Evolutionary conservation across 805 yeast genomes (phyloP), one percentile per base, ranked within the genome.

Genomic region (Ogataea thermomethanolica): DNA sequence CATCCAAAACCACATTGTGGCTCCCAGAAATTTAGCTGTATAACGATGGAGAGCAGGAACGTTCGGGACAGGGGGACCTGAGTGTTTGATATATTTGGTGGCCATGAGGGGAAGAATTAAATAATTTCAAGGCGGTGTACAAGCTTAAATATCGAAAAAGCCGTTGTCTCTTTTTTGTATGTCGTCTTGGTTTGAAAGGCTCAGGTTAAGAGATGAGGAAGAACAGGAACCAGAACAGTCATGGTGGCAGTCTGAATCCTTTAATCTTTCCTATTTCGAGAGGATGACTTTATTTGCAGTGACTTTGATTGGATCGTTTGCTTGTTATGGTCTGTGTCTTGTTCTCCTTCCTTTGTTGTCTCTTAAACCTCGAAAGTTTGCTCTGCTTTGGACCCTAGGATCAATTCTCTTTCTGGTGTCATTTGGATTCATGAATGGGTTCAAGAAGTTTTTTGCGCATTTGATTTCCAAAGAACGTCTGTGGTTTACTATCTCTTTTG

Each of bases 1-100:
- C 47, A 87, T 74, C 85, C 91, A 87, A 65, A 85, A 87, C 85
- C 93, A 84, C 86, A 84, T 81, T 39, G 89, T 73, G 28, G 91
- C 95, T 8, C 95, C 95, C 30, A 87, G 71, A 14, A 73, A 61
- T 53, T 82, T 81, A 33, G 86, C 74, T 14, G 81, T 72, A 63
- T 78, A 69, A 43, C 75, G 71, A 55, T 81, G 74, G 29, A 73
- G 64, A 2, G 74, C 66, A 29, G 79, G 76, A 13, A 78, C 79
- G 51, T 82, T 81, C 24, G 93, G 91, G 44, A 71, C 70, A 32
- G 84, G 78, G 25, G 78, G 76, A 14, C 74, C 74, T 9, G 84
- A 84, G 52, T 81, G 86, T 53, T 61, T 59, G 7, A 54, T 41
- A 43, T 61, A 62, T 39, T 50, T 53, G 30, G 40, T 41, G n/a